Conservation (phyloP, 2,329 filamentous ascomycete genomes). For the Aspergillus thermomutatus region DNA sequence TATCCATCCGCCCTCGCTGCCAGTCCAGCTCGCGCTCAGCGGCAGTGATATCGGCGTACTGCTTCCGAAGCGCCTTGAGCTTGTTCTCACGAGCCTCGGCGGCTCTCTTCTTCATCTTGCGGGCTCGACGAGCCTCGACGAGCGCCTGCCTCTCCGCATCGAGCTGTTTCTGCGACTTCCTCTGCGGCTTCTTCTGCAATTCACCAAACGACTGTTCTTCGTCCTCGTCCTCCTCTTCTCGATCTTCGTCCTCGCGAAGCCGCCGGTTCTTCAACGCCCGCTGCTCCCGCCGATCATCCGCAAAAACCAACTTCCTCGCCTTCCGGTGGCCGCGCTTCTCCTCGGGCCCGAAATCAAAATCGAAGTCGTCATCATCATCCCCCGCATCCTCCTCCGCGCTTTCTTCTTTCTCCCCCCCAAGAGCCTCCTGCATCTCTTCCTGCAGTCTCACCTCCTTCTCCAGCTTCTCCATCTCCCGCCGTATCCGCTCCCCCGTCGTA, state of each 20-base stretch:
- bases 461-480: conserved; percentile 52
- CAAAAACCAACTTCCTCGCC: conserved; percentile 38
- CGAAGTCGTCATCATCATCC: conserved; percentile 20
- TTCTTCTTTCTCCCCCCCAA: conserved; percentile 22
- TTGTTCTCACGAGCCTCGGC: conserved; percentile 49
- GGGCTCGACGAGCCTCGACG: conserved; percentile 35
- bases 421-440: conserved; percentile 33
- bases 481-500: conserved; percentile 55
- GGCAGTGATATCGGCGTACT: conserved; percentile 52
- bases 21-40: conserved; percentile 57
- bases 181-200: conserved; percentile 13
- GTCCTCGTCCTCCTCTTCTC: conserved; percentile 24
- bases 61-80: conserved; percentile 51
- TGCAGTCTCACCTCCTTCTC: conserved; percentile 44
- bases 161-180: conserved; percentile 45
- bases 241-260: conserved; percentile 17
- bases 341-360: conserved; percentile 19
- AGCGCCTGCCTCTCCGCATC: conserved; percentile 40
- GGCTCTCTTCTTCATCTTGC: conserved; percentile 48
- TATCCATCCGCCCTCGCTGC: conserved; percentile 61
- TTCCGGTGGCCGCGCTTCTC: conserved; percentile 21
- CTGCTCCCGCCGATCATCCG: conserved; percentile 36
- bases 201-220: conserved; percentile 18
- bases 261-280: conserved; percentile 22
- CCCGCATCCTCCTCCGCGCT: conserved; percentile 21